Conservation (phyloP, 2,329 filamentous ascomycete species). For the Gyromitra esculenta region DNA sequence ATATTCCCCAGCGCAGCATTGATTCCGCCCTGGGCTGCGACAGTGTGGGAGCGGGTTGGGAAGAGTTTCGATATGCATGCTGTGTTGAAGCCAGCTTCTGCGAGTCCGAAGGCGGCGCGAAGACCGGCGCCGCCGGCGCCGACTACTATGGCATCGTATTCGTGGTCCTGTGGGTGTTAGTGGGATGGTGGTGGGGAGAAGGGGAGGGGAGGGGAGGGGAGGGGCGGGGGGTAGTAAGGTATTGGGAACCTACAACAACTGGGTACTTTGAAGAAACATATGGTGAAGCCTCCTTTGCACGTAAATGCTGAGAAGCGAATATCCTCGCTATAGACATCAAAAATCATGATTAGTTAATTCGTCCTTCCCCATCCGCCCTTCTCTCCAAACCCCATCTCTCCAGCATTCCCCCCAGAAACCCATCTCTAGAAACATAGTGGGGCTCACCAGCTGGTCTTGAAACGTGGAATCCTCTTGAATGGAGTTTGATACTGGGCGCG, state of each 20-base stretch:
- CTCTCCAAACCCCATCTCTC: no score
- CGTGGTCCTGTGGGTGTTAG: conserved; percentile 76
- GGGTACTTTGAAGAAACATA: conserved; percentile 91
- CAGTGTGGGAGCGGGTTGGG: conserved; percentile 84
- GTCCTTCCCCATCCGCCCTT: not conserved
- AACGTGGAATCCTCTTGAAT: conserved; percentile 84
- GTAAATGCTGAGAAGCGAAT: conserved; percentile 83
- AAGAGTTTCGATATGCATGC: conserved; percentile 88
- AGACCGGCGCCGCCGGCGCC: conserved; percentile 84
- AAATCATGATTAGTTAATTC: not conserved
- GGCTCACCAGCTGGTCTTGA: conserved; percentile 76
- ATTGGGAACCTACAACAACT: conserved; percentile 76
- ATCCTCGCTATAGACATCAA: conserved; percentile 72
- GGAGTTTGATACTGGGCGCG: conserved; percentile 70
- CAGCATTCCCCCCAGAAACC: no score
- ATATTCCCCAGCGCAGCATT: conserved; percentile 92
- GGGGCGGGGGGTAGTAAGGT: not conserved
- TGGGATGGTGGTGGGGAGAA: not conserved
- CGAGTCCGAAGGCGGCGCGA: conserved; percentile 83
- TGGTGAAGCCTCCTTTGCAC: conserved; percentile 91
- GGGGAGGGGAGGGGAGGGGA: not conserved
- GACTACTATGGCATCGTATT: conserved; percentile 97
- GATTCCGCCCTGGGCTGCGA: conserved; percentile 84
- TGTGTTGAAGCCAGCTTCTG: conserved; percentile 88
- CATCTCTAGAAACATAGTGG: conserved; percentile 16